These are phyloP conservation scores for Neurospora pannonica DNA, from an alignment of 495 filamentous ascomycete genomes.

Conservation along the genomic window DNA sequence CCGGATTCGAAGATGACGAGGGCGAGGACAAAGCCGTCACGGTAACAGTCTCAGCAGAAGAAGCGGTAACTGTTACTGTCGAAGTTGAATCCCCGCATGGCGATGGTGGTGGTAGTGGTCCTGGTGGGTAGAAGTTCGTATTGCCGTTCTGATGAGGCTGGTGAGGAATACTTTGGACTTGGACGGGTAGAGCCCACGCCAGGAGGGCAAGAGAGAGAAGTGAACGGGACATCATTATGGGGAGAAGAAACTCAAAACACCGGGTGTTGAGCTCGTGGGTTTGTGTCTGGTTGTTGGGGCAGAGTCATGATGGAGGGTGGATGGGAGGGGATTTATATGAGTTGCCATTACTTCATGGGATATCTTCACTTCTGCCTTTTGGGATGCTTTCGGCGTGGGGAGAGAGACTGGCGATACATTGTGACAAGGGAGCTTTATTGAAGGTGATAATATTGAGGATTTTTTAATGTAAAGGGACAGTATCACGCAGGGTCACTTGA, in stretches of 20 bases:
- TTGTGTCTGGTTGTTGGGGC: neutral
- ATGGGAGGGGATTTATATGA: neutral
- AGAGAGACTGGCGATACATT: neutral
- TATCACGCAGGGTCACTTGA: neutral
- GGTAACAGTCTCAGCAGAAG: neutral
- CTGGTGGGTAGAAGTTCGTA: neutral
- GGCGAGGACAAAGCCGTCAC: neutral
- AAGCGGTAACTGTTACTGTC: slow-evolving; percentile 3
- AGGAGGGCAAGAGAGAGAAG: neutral
- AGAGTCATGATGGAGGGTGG: neutral
- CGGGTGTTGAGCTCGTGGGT: neutral
- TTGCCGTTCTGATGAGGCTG: neutral
- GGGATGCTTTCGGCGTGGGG: neutral
- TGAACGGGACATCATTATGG: neutral
- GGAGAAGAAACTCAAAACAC: neutral
- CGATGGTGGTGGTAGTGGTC: neutral
- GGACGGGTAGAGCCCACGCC: neutral
- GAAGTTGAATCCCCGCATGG: neutral
- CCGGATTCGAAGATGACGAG: neutral
- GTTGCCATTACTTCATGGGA: neutral
- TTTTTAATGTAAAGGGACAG: neutral
- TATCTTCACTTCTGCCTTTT: neutral
- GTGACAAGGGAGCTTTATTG: neutral
- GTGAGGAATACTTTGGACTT: neutral
- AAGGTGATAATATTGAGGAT: neutral